Conservation (phyloP, 179 eudicot species). For the Actinidia arguta region DNA sequence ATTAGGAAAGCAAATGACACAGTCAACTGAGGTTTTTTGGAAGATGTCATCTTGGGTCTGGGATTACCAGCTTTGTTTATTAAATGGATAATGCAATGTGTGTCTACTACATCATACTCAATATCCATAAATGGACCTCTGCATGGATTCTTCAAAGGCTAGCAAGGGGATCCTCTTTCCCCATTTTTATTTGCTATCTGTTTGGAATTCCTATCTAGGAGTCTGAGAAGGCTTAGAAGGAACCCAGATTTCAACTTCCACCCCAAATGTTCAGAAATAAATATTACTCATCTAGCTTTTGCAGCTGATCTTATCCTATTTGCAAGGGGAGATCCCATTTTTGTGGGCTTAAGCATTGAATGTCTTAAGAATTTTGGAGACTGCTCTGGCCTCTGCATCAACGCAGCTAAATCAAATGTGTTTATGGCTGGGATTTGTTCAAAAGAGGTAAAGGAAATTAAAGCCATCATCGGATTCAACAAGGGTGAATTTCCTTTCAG, state of each 20-base stretch:
- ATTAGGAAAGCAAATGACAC: no score
- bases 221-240: accelerated
- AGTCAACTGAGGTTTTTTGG: no score
- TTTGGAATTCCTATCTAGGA: not conserved
- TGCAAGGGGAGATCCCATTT: no score
- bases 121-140: no score
- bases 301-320: not conserved
- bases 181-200: not conserved
- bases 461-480: no score
- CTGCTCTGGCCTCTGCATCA: no score
- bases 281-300: not conserved
- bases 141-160: not conserved
- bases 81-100: not conserved
- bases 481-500: no score
- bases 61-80: no score
- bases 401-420: no score
- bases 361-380: no score
- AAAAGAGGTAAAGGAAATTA: not conserved
- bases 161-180: not conserved
- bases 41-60: not conserved
- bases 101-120: not conserved
- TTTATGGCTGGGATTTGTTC: no score
- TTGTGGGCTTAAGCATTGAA: no score
- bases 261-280: not conserved
- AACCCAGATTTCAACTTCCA: not conserved